These are phyloP conservation scores for Thalia dealbata DNA, from an alignment of 176 grass and related monocot genomes.

Conservation along the genomic window DNA sequence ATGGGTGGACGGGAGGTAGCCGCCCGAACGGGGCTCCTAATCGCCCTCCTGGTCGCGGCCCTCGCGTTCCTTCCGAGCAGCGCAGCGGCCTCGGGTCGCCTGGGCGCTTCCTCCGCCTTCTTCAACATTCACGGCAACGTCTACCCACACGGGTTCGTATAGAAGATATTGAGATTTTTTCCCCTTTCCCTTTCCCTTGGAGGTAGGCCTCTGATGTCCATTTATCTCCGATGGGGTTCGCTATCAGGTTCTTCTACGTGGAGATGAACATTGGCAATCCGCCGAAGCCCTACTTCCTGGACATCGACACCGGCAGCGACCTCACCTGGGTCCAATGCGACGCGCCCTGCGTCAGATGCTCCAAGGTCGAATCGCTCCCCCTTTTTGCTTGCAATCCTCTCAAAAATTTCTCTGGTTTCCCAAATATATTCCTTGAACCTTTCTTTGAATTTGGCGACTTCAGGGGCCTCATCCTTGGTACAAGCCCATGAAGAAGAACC, in stretches of 20 bases:
- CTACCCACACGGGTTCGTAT: slow-evolving; percentile 46
- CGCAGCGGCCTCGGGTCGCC: neutral
- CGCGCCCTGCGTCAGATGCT: slow-evolving; percentile 73
- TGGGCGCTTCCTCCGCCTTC: slow-evolving; percentile 30
- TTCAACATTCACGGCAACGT: slow-evolving; percentile 63
- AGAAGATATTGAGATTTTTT: neutral
- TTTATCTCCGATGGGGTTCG: neutral
- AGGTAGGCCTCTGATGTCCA: too few species aligned
- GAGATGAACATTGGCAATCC: slow-evolving; percentile 75
- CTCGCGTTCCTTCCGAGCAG: neutral
- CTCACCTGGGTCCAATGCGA: slow-evolving; percentile 93
- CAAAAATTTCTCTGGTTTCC: neutral
- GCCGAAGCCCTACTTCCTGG: slow-evolving; percentile 68
- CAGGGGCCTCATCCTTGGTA: slow-evolving; percentile 69
- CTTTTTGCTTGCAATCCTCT: neutral
- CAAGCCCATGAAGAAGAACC: slow-evolving; percentile 33
- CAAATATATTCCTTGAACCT: neutral
- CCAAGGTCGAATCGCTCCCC: slow-evolving; percentile 27
- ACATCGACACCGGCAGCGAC: slow-evolving; percentile 90
- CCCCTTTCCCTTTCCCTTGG: neutral
- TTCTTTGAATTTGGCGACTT: slow-evolving; percentile 13
- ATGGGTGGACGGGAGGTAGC: neutral
- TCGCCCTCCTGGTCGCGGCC: neutral
- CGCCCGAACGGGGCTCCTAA: neutral
- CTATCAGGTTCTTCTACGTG: slow-evolving; percentile 57